Conservation (phyloP, 2,329 filamentous ascomycete species). For the Trichophyton mentagrophytes region DNA sequence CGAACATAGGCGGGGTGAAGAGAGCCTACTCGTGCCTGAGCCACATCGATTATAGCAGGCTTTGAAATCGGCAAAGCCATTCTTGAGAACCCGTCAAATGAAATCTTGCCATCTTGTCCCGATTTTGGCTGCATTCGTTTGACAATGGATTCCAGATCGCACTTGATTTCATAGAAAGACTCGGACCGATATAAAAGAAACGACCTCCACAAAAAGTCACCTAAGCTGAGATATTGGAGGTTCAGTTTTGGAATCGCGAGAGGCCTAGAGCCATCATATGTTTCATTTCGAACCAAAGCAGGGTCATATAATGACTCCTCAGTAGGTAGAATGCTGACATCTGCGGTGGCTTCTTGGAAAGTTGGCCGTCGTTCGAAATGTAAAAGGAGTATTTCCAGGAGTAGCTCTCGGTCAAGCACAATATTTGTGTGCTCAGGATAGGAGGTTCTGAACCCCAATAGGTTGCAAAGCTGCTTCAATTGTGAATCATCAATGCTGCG, state of each 20-base stretch:
- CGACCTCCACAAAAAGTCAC: slow-evolving; percentile 93
- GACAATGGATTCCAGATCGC: slow-evolving; percentile 73
- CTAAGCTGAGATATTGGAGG: slow-evolving; percentile 84
- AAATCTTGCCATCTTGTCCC: slow-evolving; percentile 46
- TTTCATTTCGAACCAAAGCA: slow-evolving; percentile 65
- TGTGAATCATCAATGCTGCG: slow-evolving; percentile 62
- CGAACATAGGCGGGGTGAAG: slow-evolving; percentile 70
- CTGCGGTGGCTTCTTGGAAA: slow-evolving; percentile 65
- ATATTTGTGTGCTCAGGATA: slow-evolving; percentile 64
- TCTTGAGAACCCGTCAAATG: slow-evolving; percentile 72
- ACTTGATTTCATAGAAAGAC: slow-evolving; percentile 84
- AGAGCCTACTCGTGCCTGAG: slow-evolving; percentile 70
- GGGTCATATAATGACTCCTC: slow-evolving; percentile 68
- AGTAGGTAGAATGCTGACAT: slow-evolving; percentile 68
- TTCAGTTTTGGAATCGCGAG: slow-evolving; percentile 90
- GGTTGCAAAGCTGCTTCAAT: slow-evolving; percentile 52
- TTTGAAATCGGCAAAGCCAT: slow-evolving; percentile 85
- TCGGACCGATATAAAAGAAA: slow-evolving; percentile 81
- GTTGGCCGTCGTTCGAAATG: slow-evolving; percentile 64
- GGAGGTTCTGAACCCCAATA: slow-evolving; percentile 65
- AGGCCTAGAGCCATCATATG: slow-evolving; percentile 74
- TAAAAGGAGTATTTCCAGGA: slow-evolving; percentile 56
- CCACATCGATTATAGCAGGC: slow-evolving; percentile 74
- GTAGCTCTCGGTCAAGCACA: slow-evolving; percentile 42
- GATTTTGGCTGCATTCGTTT: slow-evolving; percentile 62